Evolutionary conservation across 2,329 filamentous ascomycete species (phyloP).

Genomic region (Cladobotryum mycophilum): DNA sequence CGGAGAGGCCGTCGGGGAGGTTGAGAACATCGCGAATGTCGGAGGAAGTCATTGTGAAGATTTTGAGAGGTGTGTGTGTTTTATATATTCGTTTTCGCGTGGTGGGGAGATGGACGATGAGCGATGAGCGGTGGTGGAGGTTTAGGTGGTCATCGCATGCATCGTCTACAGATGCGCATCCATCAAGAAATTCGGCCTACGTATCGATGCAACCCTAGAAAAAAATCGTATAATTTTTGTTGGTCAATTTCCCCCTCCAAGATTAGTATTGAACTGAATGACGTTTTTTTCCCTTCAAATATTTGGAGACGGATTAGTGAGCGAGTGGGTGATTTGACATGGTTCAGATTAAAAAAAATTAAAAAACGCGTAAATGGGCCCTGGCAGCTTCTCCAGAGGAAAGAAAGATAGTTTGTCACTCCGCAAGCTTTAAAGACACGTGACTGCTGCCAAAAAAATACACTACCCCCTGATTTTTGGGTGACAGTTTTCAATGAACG

Average conservation of each 20-base stretch:
- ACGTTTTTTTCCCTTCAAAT: too few species aligned
- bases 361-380: conserved; percentile 10
- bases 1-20: conserved; percentile 53
- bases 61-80: not conserved
- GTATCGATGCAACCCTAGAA: too few species aligned
- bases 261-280: too few species aligned
- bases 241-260: not conserved
- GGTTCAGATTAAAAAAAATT: too few species aligned
- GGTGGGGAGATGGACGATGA: not conserved
- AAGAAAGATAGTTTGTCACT: not conserved
- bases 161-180: too few species aligned
- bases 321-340: too few species aligned
- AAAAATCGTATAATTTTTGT: not conserved
- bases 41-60: conserved; percentile 57
- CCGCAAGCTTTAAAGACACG: conserved; percentile 20
- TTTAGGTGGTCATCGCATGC: conserved; percentile 8
- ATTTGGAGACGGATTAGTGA: too few species aligned
- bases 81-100: not conserved
- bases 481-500: conserved; percentile 30
- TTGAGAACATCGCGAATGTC: conserved; percentile 88
- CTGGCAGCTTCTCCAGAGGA: not conserved
- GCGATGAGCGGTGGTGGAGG: not conserved
- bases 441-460: conserved; percentile 27
- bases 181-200: too few species aligned
- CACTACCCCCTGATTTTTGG: conserved; percentile 31